A percentile compares a stretch with the other conserved stretches of the same genome.
These are phyloP conservation scores for Colletotrichum chrysophilum DNA, from an alignment of 2,329 filamentous ascomycete genomes.

Conservation along the genomic window DNA sequence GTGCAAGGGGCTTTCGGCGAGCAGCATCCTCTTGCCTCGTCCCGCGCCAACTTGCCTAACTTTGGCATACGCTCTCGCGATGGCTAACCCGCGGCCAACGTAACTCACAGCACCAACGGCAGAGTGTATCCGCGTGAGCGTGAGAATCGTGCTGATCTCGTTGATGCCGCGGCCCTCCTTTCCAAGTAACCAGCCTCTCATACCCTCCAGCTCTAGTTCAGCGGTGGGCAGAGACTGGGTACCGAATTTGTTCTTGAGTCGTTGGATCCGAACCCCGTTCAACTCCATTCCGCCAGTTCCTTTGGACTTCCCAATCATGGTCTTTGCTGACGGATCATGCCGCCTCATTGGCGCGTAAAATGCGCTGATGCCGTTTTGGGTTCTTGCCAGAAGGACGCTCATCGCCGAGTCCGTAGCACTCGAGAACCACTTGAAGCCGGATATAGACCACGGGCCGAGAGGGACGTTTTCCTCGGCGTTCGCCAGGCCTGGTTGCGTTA, in stretches of 20 bases:
- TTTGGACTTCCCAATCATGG: slow-evolving; percentile 24
- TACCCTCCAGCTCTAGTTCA: slow-evolving; percentile 69
- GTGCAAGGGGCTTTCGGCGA: slow-evolving; percentile 61
- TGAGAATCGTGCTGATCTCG: slow-evolving; percentile 72
- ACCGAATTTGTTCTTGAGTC: slow-evolving; percentile 76
- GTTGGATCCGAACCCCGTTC: slow-evolving; percentile 72
- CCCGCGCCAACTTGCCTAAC: slow-evolving; percentile 56
- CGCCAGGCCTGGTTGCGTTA: slow-evolving; percentile 26
- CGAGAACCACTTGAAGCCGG: slow-evolving; percentile 77
- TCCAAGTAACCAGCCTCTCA: slow-evolving; percentile 71
- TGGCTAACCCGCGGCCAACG: slow-evolving; percentile 59
- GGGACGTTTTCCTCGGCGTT: slow-evolving; percentile 32
- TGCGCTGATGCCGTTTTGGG: slow-evolving; percentile 57
- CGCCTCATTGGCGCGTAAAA: slow-evolving; percentile 68
- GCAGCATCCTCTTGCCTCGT: slow-evolving; percentile 37
- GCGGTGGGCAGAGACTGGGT: slow-evolving; percentile 74
- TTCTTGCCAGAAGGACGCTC: slow-evolving; percentile 68
- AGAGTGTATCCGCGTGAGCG: slow-evolving; percentile 67
- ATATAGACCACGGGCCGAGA: slow-evolving; percentile 64
- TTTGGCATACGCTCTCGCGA: slow-evolving; percentile 62
- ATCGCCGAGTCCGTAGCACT: slow-evolving; percentile 70
- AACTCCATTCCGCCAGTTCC: slow-evolving; percentile 44
- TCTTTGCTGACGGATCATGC: slow-evolving; percentile 28
- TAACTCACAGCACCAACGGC: slow-evolving; percentile 57
- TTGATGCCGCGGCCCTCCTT: slow-evolving; percentile 69